These are phyloP conservation scores for Corniculantispora saksenae DNA, from an alignment of 2,329 filamentous ascomycete species.

Conservation along the genomic window DNA sequence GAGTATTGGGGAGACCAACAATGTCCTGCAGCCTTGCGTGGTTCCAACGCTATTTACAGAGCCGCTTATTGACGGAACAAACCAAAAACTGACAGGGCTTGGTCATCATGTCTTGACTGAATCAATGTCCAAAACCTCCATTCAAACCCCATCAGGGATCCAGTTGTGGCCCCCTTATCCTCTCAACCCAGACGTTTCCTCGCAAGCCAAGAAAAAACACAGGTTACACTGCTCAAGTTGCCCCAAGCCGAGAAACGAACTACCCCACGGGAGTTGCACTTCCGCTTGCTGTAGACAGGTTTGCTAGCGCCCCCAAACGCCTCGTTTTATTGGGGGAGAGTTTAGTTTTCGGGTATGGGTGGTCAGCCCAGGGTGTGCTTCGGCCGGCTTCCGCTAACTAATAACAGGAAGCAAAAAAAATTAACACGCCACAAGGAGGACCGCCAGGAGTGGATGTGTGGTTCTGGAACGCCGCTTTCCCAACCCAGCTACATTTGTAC, in stretches of 20 bases:
- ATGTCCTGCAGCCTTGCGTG: background rate
- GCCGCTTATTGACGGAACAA: background rate
- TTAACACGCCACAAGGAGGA: background rate
- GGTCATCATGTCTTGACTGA: background rate
- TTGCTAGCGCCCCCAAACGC: background rate
- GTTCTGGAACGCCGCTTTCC: conserved; percentile 5
- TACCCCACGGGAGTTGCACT: background rate
- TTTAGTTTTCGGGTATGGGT: background rate
- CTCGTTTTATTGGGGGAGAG: background rate
- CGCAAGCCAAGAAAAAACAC: background rate
- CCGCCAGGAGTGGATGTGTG: background rate
- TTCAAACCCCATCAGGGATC: background rate
- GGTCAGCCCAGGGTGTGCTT: background rate
- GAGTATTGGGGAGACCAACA: background rate
- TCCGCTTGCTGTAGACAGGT: background rate
- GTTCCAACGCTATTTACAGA: background rate
- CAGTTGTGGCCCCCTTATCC: too few relatives aligned
- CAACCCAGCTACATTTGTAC: background rate
- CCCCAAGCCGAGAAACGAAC: background rate
- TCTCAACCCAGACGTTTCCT: background rate
- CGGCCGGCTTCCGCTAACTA: background rate
- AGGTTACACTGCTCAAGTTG: too few relatives aligned
- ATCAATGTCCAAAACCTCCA: background rate
- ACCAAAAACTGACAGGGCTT: background rate
- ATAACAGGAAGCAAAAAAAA: background rate